Evolutionary conservation across 306 rosid species (phyloP), one percentile per base, ranked within the genome.

Genomic region (Ziziphus jujuba): DNA sequence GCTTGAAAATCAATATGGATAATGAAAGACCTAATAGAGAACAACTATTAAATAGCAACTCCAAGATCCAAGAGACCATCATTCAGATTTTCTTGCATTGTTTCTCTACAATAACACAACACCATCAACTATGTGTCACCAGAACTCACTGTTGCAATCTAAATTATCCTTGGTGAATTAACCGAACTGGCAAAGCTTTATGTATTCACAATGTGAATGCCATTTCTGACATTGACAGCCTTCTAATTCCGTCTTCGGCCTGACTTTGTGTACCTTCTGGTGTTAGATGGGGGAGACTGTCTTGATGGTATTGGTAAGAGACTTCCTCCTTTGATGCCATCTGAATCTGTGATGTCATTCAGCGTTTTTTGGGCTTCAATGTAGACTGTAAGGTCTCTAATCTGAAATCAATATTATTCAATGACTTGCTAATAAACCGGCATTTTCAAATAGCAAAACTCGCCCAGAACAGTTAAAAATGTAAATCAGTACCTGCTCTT

Each of bases 261-360:
- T 2, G 87, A 74, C 71, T 90, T 93, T 44, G 70, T 77, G 56
- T 80, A 87, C 70, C 76, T 90, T 74, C 77, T 90, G 36, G 75
- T 35, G 65, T 56, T 85, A 47, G 79, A 44, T 6, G 89, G 63
- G 76, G 95, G 81, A 62, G 92, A 76, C 69, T 84, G 87, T 67
- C 79, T 86, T 40, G 85, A 78, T 24, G 89, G 89, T 59, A 90
- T 84, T 15, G 97, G 95, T 66, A 90, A 70, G 25, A 90, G 45
- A 31, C 86, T 90, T 66, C 95, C 99, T 21, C 95, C 96, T 79
- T 79, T 90, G 70, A 93, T 83, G 74, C 82, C 89, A 73, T 88
- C 81, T 14, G 91, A 75, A 77, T 80, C 95, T 19, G 77, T 69
- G 81, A 90, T 82, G 69, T 72, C 90, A 21, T 59, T 79, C 55